Percentiles rank a stretch among this genome's conserved stretches.
These are phyloP conservation scores for Gossypium bickii DNA, from an alignment of 345 rosid species.

Conservation along the genomic window DNA sequence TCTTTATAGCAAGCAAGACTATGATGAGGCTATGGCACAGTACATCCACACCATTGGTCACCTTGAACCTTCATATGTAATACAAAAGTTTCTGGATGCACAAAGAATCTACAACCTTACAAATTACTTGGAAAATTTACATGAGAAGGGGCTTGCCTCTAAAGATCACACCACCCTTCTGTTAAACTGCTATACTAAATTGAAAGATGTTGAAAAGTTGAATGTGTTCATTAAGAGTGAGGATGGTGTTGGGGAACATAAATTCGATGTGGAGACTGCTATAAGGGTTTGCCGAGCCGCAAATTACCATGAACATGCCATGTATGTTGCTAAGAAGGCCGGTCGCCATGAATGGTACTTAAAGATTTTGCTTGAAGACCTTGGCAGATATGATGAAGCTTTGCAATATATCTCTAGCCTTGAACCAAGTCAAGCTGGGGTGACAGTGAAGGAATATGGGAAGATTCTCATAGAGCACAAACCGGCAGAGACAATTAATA, in stretches of 20 bases:
- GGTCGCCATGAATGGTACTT: constrained; percentile 94
- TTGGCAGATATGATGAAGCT: constrained; percentile 91
- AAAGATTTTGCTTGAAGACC: constrained; percentile 92
- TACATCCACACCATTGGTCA: constrained; percentile 89
- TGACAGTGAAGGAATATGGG: constrained; percentile 92
- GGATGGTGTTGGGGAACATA: constrained; percentile 85
- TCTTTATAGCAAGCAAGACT: constrained; percentile 89
- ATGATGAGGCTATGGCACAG: constrained; percentile 94
- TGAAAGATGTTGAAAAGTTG: constrained; percentile 93
- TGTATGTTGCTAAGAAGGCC: constrained; percentile 97
- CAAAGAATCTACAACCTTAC: constrained; percentile 98
- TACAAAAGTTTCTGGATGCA: constrained; percentile 97
- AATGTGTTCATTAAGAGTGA: constrained; percentile 88
- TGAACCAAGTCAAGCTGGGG: constrained; percentile 95
- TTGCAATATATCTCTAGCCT: constrained; percentile 87
- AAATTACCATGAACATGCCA: constrained; percentile 96
- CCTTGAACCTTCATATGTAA: constrained; percentile 97
- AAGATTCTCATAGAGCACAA: constrained; percentile 92
- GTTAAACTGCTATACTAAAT: constrained; percentile 89
- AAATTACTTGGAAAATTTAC: constrained; percentile 88
- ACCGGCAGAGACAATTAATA: constrained; percentile 74
- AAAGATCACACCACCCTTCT: constrained; percentile 97
- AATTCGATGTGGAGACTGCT: constrained; percentile 97
- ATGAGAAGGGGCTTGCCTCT: constrained; percentile 97
- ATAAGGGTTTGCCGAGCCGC: constrained; percentile 98